phyloP scores from a whole-genome alignment of 768 basidiomycete genomes.

The Dacryopinax primogenitus region DNA sequence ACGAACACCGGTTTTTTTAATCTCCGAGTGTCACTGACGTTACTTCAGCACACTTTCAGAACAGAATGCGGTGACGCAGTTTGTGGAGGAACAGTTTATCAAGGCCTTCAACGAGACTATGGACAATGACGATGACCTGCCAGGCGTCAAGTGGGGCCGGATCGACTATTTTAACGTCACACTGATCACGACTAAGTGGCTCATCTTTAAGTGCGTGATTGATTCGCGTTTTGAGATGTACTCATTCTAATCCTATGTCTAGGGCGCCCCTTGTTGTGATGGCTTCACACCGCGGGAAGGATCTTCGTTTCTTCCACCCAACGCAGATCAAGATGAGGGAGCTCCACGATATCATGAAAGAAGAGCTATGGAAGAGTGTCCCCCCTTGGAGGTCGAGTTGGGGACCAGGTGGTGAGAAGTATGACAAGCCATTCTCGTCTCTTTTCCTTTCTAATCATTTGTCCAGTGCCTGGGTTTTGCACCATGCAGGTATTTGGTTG shows the following conservation, averaged over 20 bases:
- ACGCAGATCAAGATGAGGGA: constrained; percentile 44
- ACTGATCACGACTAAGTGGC: constrained; percentile 72
- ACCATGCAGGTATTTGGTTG: constrained; percentile 40
- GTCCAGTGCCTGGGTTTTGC: constrained; percentile 36
- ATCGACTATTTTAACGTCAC: constrained; percentile 83
- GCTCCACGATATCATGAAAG: constrained; percentile 52
- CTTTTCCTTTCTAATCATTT: constrained; percentile 2
- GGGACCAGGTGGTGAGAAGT: constrained; percentile 69
- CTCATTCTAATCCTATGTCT: constrained; percentile 9
- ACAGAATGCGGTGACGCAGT: constrained; percentile 54
- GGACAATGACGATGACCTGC: constrained; percentile 43
- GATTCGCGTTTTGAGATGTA: constrained; percentile 22
- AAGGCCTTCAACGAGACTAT: constrained; percentile 53
- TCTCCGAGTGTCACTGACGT: background rate
- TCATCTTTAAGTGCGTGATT: constrained; percentile 56
- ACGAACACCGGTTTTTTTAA: constrained; percentile 23
- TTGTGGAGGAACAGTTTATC: constrained; percentile 62
- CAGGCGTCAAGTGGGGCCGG: constrained; percentile 66
- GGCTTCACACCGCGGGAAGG: constrained; percentile 54
- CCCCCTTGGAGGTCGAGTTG: constrained; percentile 56
- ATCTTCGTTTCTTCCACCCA: constrained; percentile 68
- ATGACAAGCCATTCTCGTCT: constrained; percentile 16
- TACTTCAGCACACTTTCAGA: constrained; percentile 35
- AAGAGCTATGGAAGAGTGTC: constrained; percentile 49
- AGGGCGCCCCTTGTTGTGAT: constrained; percentile 72